Evolutionary conservation across 257 asterid species (phyloP).

Genomic region (Scutellaria baicalensis): DNA sequence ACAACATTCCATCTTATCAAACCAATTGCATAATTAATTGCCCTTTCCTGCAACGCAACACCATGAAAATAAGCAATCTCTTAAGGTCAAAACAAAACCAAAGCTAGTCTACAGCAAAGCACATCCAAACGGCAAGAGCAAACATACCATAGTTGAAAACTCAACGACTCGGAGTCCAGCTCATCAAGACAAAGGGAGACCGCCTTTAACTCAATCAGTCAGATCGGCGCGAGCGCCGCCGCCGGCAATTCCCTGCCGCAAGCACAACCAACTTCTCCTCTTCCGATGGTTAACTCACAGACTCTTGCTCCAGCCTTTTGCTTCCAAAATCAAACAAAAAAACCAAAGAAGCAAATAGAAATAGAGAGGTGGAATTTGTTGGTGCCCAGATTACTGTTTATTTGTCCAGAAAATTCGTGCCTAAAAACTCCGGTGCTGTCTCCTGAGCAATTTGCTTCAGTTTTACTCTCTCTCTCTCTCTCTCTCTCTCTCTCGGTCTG

Average conservation of each 20-base stretch:
- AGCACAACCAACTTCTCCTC: neutral
- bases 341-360: neutral
- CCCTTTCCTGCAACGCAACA: neutral
- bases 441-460: neutral
- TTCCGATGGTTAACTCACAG: slow-evolving; percentile 17
- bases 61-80: neutral
- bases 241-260: slow-evolving; percentile 13
- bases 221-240: slow-evolving; percentile 42
- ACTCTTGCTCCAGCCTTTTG: slow-evolving; percentile 7
- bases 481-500: neutral
- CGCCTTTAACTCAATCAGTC: slow-evolving; percentile 42
- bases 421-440: neutral
- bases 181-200: slow-evolving; percentile 33
- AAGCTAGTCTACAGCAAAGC: slow-evolving; percentile 14
- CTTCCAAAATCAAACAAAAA: slow-evolving; percentile 2
- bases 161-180: slow-evolving; percentile 41
- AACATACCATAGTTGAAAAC: slow-evolving; percentile 52
- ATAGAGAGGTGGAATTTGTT: slow-evolving; percentile 14
- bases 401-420: slow-evolving; percentile 13
- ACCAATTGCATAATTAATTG: neutral
- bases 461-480: slow-evolving; percentile 1
- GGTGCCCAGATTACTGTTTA: slow-evolving; percentile 6
- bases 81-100: slow-evolving; percentile 23
- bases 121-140: slow-evolving; percentile 11
- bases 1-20: neutral